These are phyloP conservation scores for Fusarium clavum DNA, from an alignment of 2,329 filamentous ascomycete genomes.

Conservation along the genomic window DNA sequence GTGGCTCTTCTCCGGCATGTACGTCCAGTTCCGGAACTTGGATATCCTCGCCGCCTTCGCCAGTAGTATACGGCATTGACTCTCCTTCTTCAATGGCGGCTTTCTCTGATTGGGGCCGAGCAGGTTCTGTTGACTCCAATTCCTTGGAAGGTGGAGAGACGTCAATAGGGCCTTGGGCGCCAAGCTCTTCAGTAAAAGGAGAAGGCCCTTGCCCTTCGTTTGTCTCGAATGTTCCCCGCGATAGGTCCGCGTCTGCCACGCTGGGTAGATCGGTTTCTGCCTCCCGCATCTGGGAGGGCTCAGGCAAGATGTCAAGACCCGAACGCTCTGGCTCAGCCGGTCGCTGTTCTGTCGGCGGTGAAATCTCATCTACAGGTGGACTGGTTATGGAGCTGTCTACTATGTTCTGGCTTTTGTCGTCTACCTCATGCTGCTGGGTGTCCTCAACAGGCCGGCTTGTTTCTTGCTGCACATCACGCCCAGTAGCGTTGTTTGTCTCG, in stretches of 20 bases:
- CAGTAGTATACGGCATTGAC: neutral
- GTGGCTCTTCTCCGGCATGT: neutral
- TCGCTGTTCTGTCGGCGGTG: neutral
- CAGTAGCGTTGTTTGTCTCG: neutral
- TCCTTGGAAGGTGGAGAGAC: neutral
- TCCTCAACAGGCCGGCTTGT: neutral
- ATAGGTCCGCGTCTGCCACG: neutral
- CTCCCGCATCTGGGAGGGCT: neutral
- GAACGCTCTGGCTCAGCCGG: neutral
- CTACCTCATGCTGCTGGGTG: neutral
- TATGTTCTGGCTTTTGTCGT: neutral
- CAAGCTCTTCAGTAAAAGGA: neutral
- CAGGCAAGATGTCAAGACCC: neutral
- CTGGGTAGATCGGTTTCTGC: neutral
- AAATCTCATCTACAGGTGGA: neutral
- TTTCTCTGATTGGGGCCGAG: neutral
- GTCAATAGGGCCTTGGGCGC: neutral
- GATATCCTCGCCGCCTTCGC: neutral
- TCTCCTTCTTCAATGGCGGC: neutral
- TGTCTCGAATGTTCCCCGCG: neutral
- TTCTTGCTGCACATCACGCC: constrained; percentile 1
- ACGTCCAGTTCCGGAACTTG: neutral
- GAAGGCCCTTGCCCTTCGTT: neutral
- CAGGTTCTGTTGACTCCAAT: neutral
- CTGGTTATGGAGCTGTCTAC: neutral